These are phyloP conservation scores for Phylloporus sp. DNA, from an alignment of 768 basidiomycete species.

Conservation along the genomic window DNA sequence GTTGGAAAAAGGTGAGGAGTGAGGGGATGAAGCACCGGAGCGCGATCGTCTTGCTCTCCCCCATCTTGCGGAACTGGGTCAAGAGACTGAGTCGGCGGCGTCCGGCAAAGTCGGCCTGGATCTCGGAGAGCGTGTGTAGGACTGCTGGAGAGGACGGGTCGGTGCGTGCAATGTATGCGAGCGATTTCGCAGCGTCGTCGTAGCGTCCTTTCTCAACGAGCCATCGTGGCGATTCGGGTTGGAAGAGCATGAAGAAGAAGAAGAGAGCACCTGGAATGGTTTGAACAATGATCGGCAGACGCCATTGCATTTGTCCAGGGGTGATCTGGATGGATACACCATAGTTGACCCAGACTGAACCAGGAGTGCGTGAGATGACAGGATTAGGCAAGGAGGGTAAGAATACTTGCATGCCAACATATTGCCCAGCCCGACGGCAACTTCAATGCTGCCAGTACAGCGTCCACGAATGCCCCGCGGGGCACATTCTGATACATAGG, in stretches of 20 bases:
- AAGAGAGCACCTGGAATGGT: slow-evolving; percentile 40
- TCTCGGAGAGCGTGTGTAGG: slow-evolving; percentile 32
- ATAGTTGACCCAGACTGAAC: slow-evolving; percentile 37
- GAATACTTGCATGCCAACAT: slow-evolving; percentile 34
- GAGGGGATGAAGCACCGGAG: slow-evolving; percentile 32
- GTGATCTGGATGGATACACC: slow-evolving; percentile 25
- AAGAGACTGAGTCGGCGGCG: slow-evolving; percentile 24
- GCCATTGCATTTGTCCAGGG: slow-evolving; percentile 33
- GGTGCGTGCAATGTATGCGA: slow-evolving; percentile 27
- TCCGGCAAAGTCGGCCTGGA: slow-evolving; percentile 33
- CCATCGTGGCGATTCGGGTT: slow-evolving; percentile 43
- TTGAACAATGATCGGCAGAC: slow-evolving; percentile 35
- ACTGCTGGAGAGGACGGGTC: slow-evolving; percentile 26
- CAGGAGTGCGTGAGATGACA: background rate
- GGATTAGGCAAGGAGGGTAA: background rate
- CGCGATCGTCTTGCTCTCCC: slow-evolving; percentile 27
- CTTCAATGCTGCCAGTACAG: slow-evolving; percentile 33
- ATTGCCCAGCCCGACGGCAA: slow-evolving; percentile 32
- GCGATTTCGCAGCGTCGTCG: slow-evolving; percentile 32
- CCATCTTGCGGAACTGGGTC: slow-evolving; percentile 34
- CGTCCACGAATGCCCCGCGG: slow-evolving; percentile 37
- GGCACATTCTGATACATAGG: slow-evolving; percentile 37
- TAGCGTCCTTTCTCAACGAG: slow-evolving; percentile 34
- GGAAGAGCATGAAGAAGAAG: slow-evolving; percentile 33
- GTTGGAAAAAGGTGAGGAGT: slow-evolving; percentile 35